A percentile compares a stretch with the other conserved stretches of the same genome.
phyloP scores from a whole-genome alignment of 2,329 filamentous ascomycete species.

The Colletotrichum viniferum region DNA sequence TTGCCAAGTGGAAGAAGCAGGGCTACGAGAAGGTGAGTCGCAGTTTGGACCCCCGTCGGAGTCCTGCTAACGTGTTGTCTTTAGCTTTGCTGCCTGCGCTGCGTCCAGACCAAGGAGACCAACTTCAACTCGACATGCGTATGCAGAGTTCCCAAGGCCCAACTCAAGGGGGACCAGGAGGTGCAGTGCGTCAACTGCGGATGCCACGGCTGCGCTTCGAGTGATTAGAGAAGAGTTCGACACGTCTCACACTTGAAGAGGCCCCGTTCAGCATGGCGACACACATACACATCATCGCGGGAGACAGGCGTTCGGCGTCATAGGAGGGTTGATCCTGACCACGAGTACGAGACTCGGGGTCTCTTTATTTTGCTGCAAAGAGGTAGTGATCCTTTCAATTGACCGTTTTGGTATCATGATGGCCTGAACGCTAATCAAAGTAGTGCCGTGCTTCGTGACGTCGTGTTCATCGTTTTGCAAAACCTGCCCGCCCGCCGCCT shows the following conservation, averaged over 20 bases:
- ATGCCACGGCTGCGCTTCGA: constrained; percentile 87
- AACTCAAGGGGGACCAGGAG: constrained; percentile 88
- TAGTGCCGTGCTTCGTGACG: constrained; percentile 19
- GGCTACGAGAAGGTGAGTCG: constrained; percentile 89
- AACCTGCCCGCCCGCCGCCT: constrained; percentile 56
- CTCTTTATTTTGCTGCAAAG: constrained; percentile 25
- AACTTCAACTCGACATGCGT: constrained; percentile 99
- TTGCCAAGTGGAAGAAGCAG: constrained; percentile 99
- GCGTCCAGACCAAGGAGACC: constrained; percentile 99
- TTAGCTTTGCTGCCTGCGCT: constrained; percentile 90
- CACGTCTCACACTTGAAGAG: neutral
- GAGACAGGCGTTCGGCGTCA: constrained; percentile 17
- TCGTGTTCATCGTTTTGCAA: constrained; percentile 48
- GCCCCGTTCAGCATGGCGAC: neutral
- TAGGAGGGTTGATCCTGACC: neutral
- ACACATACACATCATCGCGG: neutral
- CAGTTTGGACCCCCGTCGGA: neutral
- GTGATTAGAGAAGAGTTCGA: constrained; percentile 62
- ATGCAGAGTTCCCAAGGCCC: constrained; percentile 87
- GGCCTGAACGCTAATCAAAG: constrained; percentile 22
- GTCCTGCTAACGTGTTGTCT: neutral
- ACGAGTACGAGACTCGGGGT: neutral
- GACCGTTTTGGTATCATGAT: constrained; percentile 34
- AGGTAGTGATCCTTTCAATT: constrained; percentile 42
- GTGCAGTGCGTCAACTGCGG: constrained; percentile 96